phyloP scores from a whole-genome alignment of 768 basidiomycete species.

The Tricholoma furcatifolium region DNA sequence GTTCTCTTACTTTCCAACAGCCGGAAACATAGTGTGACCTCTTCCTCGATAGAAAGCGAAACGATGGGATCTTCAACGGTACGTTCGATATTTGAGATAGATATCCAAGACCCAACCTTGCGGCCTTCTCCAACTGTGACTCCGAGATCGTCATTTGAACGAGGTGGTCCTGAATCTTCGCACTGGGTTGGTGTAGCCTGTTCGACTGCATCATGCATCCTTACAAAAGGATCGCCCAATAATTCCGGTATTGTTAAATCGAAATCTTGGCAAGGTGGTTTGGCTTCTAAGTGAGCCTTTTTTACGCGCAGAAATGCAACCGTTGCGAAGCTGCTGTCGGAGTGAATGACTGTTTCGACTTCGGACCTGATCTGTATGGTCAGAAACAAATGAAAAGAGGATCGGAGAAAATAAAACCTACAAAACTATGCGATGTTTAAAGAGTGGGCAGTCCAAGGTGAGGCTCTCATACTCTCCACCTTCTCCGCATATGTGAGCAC shows the following conservation, averaged over 20 bases:
- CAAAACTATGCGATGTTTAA: slow-evolving; percentile 75
- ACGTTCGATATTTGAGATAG: slow-evolving; percentile 56
- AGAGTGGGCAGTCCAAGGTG: slow-evolving; percentile 87
- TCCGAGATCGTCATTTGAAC: background rate
- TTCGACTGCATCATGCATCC: slow-evolving; percentile 24
- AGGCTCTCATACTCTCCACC: slow-evolving; percentile 98
- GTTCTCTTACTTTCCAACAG: slow-evolving; percentile 53
- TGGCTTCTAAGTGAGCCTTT: slow-evolving; percentile 59
- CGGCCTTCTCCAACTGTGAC: slow-evolving; percentile 17
- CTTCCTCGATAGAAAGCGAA: slow-evolving; percentile 57
- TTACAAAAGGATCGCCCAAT: slow-evolving; percentile 43
- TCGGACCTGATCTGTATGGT: slow-evolving; percentile 42
- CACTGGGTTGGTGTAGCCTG: background rate
- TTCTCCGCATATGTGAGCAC: slow-evolving; percentile 94
- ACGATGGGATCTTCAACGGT: slow-evolving; percentile 2
- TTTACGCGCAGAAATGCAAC: slow-evolving; percentile 90
- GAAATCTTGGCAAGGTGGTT: slow-evolving; percentile 25
- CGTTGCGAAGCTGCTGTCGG: slow-evolving; percentile 80
- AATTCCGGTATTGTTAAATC: slow-evolving; percentile 45
- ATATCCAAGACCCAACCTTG: slow-evolving; percentile 63
- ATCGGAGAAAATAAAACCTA: slow-evolving; percentile 32
- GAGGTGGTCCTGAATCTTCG: background rate
- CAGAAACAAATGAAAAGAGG: slow-evolving; percentile 4
- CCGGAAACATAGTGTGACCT: slow-evolving; percentile 69
- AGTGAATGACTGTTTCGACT: slow-evolving; percentile 72